Evolutionary conservation across 768 basidiomycete species (phyloP), one percentile per base, ranked within the genome.

Genomic region (Auricularia auricula-judae): DNA sequence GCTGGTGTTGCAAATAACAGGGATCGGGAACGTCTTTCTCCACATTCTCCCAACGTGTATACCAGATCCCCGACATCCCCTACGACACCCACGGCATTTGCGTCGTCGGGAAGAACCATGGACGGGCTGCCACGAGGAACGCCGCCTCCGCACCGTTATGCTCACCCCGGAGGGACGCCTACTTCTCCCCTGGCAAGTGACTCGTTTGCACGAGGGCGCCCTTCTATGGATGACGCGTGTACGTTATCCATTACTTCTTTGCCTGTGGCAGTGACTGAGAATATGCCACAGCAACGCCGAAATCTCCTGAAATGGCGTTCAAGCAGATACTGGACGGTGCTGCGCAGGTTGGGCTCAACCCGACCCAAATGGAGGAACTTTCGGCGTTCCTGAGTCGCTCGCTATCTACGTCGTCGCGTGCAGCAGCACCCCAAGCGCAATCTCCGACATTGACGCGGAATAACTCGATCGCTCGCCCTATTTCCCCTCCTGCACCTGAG

Each of bases 311-410:
- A 29, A 76, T 77, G 61, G 86, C 87, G 16, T 76, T 92, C 63
- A 82, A 80, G 71, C 88, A 90, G 71, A 74, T 93, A 33, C 90
- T 89, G 68, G 84, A 85, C 70, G 91, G 89, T 29, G 91, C 88
- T 1, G 80, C 79, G 12, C 84, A 84, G 69, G 82, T 92, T 43
- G 90, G 89, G 36, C 80, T 93, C 42, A 88, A 91, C 74, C 86
- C 86, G 69, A 78, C 74, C 33, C 29, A 29, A 33, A 59, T 59
- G 56, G 56, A 59, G 16, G 89, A 84, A 35, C 72, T 93, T 66
- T 87, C 83, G 61, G 89, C 86, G 64, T 74, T 93, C 36, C 75
- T 93, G 54, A 79, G 81, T 64, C 87, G 91, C 42, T 89, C 90
- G 61, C 81, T 82, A 36, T 87, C 90, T 21, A 79, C 83, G 29